Evolutionary conservation across 2,329 filamentous ascomycete genomes (phyloP), one percentile per base, ranked within the genome.

Genomic region (Madurella mycetomatis): DNA sequence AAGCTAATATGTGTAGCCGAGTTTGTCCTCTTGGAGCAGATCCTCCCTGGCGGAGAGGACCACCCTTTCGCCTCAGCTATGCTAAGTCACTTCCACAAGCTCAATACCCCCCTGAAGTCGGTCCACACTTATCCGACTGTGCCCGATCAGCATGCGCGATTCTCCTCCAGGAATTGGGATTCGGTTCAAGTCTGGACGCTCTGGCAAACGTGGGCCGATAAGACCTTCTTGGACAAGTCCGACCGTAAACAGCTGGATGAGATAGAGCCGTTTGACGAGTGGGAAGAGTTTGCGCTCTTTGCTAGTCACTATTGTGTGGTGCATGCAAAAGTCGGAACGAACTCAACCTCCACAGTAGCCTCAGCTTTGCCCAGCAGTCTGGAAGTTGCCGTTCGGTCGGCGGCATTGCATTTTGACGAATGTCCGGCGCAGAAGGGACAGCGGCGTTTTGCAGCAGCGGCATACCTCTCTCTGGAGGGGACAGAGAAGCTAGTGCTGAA

Each of bases 271-370:
- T 96, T 97, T 66, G 92, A 97, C 68, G 92, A 96, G 70, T 96
- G 90, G 90, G 92, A 97, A 70, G 92, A 96, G 65, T 91, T 96
- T 66, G 85, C 87, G 2, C 75, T 96, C 1, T 96, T 95, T 68
- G 84, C 82, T 2, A 84, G 85, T 34, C 92, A 96, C 70, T 95
- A 96, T 69, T 88, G 92, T 62, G 72, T 96, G 42, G 76, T 95
- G 9, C 76, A 83, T 48, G 89, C 90, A 13, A 78, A 73, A 41
- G 82, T 59, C 30, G 58, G 53, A n/a, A 50, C 45, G 37, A 51
- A 39, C 13, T 19, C 17, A 4, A 19, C 32, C 13, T 19, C 17
- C 11, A 16, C 37, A 34, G 18, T 30, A 15, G 12, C 49, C 4
- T 53, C 52, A 15, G 18, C 41, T 2, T 9, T 47, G 18, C 55